These are phyloP conservation scores for Penicillium sp. DNA, from an alignment of 2,329 filamentous ascomycete genomes.

Conservation along the genomic window DNA sequence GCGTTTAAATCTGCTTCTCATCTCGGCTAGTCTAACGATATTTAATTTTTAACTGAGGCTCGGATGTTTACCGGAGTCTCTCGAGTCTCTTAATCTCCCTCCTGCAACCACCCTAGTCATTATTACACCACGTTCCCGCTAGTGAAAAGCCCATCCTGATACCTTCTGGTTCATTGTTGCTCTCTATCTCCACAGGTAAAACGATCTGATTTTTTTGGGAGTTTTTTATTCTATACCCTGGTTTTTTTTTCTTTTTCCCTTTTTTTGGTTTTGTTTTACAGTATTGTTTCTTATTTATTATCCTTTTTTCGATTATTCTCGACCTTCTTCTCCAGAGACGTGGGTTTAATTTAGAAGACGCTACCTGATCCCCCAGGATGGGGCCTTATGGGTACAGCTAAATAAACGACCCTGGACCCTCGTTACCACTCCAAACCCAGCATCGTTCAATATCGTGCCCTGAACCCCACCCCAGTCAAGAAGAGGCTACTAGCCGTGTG, in stretches of 20 bases:
- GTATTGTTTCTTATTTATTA: slow-evolving; percentile 3
- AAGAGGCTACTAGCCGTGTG: slow-evolving; percentile 17
- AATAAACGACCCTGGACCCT: slow-evolving; percentile 44
- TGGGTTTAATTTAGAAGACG: slow-evolving; percentile 12
- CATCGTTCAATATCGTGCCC: slow-evolving; percentile 19
- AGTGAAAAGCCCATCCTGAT: slow-evolving; percentile 37
- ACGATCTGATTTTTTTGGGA: slow-evolving; percentile 2
- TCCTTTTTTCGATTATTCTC: slow-evolving; percentile 5
- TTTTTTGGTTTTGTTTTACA: slow-evolving; percentile 6
- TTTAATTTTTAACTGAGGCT: slow-evolving; percentile 21
- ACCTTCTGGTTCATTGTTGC: slow-evolving; percentile 24
- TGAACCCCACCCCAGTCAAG: slow-evolving; percentile 25
- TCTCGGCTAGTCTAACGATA: slow-evolving; percentile 13
- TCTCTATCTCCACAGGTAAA: slow-evolving; percentile 13
- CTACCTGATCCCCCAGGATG: slow-evolving; percentile 15
- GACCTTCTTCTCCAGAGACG: slow-evolving; percentile 13
- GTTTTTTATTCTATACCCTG: slow-evolving; percentile 9
- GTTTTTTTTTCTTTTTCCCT: slow-evolving; percentile 10
- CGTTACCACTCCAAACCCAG: slow-evolving; percentile 23
- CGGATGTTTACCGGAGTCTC: slow-evolving; percentile 20
- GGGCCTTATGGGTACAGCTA: slow-evolving; percentile 34
- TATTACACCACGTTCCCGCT: slow-evolving; percentile 41
- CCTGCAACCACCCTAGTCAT: slow-evolving; percentile 38
- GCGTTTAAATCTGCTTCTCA: slow-evolving; percentile 16
- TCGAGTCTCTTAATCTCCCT: slow-evolving; percentile 32